Base-by-base conservation (phyloP, 129 eudicot species). In the Centrapalus pauciflorus region DNA sequence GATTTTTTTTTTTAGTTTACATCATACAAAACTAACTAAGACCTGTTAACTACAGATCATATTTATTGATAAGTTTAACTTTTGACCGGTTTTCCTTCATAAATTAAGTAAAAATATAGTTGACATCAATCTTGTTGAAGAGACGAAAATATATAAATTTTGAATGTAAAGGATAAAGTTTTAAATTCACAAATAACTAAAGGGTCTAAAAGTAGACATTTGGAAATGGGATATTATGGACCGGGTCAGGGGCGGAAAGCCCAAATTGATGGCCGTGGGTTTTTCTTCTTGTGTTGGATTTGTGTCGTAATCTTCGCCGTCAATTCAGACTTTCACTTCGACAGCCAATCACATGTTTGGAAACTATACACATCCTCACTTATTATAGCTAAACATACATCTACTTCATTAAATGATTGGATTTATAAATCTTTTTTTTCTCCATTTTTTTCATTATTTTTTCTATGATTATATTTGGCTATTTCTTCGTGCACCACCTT, bases 221-320 rank as follows among this genome's bases (percentile, higher is more conserved):
- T 23, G 17, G 46, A 27, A 4, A 17, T 34, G 24, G 17, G 46
- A 27, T 9, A 17, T 34, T 48, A 33, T 41, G 0, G 61, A 33
- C 51, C 34, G 69, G 77, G 67, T 30, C 61, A 49, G 29, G 12
- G 71, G 71, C 30, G 49, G 49, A 59, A 13, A 38, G 55, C 40
- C 74, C 55, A 37, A 20, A 70, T 71, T 59, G 57, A 28, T 41
- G 0, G 24, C 23, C 41, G 58, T 26, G n/a, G n/a, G n/a, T n/a
- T n/a, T n/a, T n/a, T 23, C 27, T 28, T 64, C 27, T 7, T 59
- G 66, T 70, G 19, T 30, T 70, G 70, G 69, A 72, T 72, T 72
- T 23, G 8, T 46, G 77, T 48, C 63, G 30, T 27, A 71, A 60
- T 71, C 69, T 48, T 48, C 61, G 76, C 62, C 69, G 69, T 13